Evolutionary conservation across 805 yeast genomes (phyloP).

Genomic region (Lipomyces kockii): DNA sequence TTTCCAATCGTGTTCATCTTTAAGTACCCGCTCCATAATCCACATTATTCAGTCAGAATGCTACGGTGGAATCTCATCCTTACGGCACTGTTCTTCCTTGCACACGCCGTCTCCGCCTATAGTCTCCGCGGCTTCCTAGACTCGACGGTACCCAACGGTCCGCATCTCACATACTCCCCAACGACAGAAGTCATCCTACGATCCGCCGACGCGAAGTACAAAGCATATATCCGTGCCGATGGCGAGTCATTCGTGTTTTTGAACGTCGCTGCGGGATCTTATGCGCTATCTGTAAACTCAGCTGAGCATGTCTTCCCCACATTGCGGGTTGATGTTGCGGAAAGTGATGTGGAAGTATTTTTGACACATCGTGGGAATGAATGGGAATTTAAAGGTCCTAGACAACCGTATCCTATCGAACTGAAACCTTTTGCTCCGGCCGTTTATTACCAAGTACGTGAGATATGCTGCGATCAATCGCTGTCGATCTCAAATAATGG

Average conservation of each 20-base stretch:
- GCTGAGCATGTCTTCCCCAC: slow-evolving; percentile 34
- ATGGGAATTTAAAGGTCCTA: slow-evolving; percentile 42
- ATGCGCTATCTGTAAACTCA: slow-evolving; percentile 37
- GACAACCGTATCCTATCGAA: slow-evolving; percentile 43
- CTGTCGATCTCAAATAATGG: neutral
- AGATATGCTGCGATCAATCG: neutral
- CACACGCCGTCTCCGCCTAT: slow-evolving; percentile 18
- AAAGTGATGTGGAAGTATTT: slow-evolving; percentile 40
- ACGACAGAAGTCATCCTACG: slow-evolving; percentile 23
- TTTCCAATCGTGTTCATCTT: neutral
- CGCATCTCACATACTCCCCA: slow-evolving; percentile 7
- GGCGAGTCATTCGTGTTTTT: slow-evolving; percentile 38
- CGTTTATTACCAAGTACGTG: slow-evolving; percentile 37
- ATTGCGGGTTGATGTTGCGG: slow-evolving; percentile 33
- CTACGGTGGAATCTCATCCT: neutral
- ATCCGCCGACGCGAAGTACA: slow-evolving; percentile 11
- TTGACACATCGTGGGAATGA: slow-evolving; percentile 42
- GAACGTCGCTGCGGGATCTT: slow-evolving; percentile 41
- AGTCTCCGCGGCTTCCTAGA: slow-evolving; percentile 27
- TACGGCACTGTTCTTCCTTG: neutral
- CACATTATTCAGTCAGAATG: neutral
- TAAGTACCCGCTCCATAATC: neutral
- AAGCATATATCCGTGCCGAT: slow-evolving; percentile 4
- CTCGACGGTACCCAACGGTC: slow-evolving; percentile 5
- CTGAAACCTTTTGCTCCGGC: slow-evolving; percentile 40